phyloP scores from a whole-genome alignment of 2,329 filamentous ascomycete species.

The Botryotinia calthae region DNA sequence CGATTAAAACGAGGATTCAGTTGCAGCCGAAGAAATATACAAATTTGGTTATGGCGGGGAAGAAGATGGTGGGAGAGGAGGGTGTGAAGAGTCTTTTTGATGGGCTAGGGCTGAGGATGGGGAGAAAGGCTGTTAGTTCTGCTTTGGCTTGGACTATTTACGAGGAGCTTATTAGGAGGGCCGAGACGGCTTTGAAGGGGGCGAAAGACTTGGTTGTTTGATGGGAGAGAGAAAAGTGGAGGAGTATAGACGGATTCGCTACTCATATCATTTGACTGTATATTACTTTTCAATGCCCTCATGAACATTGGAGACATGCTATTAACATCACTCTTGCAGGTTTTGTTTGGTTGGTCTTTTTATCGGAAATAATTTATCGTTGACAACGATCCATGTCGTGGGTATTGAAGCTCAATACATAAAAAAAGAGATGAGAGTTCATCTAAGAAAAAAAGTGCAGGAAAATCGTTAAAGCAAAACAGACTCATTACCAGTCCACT shows the following conservation, averaged over 20 bases:
- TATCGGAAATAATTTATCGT: not conserved
- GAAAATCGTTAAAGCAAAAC: not conserved
- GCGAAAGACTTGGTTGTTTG: slow-evolving; percentile 10
- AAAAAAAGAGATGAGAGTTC: slow-evolving; percentile 12
- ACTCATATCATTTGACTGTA: slow-evolving; percentile 1
- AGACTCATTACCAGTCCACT: not conserved
- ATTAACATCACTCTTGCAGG: not conserved
- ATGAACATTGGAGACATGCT: not conserved
- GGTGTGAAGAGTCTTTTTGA: slow-evolving; percentile 79
- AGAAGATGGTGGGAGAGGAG: slow-evolving; percentile 77
- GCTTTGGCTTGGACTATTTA: slow-evolving; percentile 98
- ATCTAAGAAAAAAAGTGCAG: not conserved
- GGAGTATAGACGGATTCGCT: not conserved
- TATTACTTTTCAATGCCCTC: not conserved
- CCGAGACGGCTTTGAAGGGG: slow-evolving; percentile 41
- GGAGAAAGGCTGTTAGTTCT: slow-evolving; percentile 85
- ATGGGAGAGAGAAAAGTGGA: not conserved
- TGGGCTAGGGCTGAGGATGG: slow-evolving; percentile 82
- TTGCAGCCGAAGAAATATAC: slow-evolving; percentile 78
- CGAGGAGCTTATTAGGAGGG: slow-evolving; percentile 82
- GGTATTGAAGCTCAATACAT: slow-evolving; percentile 11
- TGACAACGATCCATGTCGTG: not conserved
- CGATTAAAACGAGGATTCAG: slow-evolving; percentile 92
- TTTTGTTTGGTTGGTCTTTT: not conserved
- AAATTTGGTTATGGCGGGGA: slow-evolving; percentile 76